Evolutionary conservation across 371 early-diverging fungal species (phyloP), one percentile per base, ranked within the genome.

Genomic region (Homolaphlyctis polyrhiza): DNA sequence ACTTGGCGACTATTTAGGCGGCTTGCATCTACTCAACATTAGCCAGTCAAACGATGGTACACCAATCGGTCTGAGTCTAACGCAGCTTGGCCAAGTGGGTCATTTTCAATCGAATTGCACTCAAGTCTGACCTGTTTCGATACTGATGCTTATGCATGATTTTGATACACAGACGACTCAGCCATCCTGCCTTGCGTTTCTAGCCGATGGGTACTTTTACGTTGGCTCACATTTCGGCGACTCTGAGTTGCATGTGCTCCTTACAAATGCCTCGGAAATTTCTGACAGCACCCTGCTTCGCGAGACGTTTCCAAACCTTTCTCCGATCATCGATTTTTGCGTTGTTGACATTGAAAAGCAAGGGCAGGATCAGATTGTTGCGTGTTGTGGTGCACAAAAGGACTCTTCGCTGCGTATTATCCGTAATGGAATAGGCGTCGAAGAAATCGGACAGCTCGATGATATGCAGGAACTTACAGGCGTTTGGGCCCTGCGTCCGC

Each of bases 391-490:
- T 0, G 80, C 74, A 2, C 81, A 80, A 57, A 83, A 86, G 59
- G 85, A 87, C 65, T 92, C 93, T 6, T 80, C 87, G 0, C 71
- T 97, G 51, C 81, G 94, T 30, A 77, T 94, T 5, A 85, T 97
- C 32, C 83, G 91, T 49, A 92, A 90, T 71, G 96, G 97, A 11
- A 82, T 95, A 36, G 95, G 93, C 14, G 86, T 96, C 47, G 74
- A 80, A n/a, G 83, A 84, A 35, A 69, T 85, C 25, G 85, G 81
- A 1, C 65, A 68, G 0, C 35, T 91, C 35, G 79, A 82, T 21
- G 74, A 71, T 27, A 76, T 91, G 29, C 73, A 75, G 3, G 87
- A 90, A 21, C 71, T 92, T 28, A 81, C 76, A 55, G 79, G 82
- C 1, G 64, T 91, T 0, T 94, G 92, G 91, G 74, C 90, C 25